Percentiles rank a stretch among this genome's conserved stretches.
Evolutionary conservation across 1,284 basidiomycete species (phyloP).

Genomic region (Fomes fomentarius): DNA sequence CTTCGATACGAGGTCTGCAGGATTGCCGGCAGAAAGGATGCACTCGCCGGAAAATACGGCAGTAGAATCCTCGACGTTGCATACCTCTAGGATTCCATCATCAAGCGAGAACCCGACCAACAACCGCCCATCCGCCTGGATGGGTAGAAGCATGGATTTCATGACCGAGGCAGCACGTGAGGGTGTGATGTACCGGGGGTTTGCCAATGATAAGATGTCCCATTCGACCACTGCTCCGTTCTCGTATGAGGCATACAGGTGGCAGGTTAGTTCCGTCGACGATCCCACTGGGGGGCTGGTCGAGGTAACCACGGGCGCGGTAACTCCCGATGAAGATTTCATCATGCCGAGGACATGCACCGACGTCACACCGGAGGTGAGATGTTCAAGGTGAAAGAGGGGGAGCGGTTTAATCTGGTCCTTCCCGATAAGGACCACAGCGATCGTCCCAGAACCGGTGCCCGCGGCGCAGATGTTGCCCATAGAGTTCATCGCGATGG

Average conservation of each 20-base stretch:
- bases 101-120: constrained; percentile 61
- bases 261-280: constrained; percentile 25
- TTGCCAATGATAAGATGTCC: constrained; percentile 43
- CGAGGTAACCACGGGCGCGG: constrained; percentile 35
- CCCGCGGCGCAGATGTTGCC: constrained; percentile 67
- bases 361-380: constrained; percentile 50
- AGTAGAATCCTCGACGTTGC: constrained; percentile 49
- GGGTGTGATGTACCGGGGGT: constrained; percentile 47
- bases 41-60: constrained; percentile 44
- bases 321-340: constrained; percentile 22
- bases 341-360: constrained; percentile 44
- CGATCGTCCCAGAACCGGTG: constrained; percentile 62
- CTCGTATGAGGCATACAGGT: constrained; percentile 59
- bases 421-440: constrained; percentile 55
- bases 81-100: constrained; percentile 66
- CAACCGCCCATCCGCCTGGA: constrained; percentile 47
- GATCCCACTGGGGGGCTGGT: constrained; percentile 29
- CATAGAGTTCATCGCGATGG: constrained; percentile 57
- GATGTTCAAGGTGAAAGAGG: constrained; percentile 48
- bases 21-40: constrained; percentile 58
- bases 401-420: constrained; percentile 44
- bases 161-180: constrained; percentile 47
- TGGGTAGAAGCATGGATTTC: constrained; percentile 50
- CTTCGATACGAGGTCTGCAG: constrained; percentile 52
- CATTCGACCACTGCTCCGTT: constrained; percentile 61